Conservation (phyloP, 176 grass and related monocot genomes). For the Luzula sylvatica region DNA sequence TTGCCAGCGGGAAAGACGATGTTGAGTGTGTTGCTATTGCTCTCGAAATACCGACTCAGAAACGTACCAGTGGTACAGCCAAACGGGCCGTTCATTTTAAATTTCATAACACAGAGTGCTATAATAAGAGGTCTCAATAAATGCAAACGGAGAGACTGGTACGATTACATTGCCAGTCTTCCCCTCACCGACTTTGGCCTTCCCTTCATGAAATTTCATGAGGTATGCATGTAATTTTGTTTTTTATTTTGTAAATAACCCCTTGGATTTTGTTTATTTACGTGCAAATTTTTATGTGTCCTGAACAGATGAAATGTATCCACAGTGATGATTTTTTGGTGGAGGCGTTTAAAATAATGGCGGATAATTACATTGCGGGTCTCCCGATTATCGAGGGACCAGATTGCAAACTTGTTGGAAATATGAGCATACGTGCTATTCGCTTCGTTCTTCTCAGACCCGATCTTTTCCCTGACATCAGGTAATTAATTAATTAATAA, state of each 20-base stretch:
- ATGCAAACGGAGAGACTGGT: constrained; percentile 95
- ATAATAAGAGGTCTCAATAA: constrained; percentile 72
- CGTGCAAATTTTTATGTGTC: constrained; percentile 10
- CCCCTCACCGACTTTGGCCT: constrained; percentile 79
- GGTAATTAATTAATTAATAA: constrained; percentile 24
- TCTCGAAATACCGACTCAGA: constrained; percentile 92
- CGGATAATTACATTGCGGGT: constrained; percentile 66
- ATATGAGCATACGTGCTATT: constrained; percentile 69
- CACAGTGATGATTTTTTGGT: constrained; percentile 69
- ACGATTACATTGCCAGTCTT: constrained; percentile 69
- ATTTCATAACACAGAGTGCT: constrained; percentile 87
- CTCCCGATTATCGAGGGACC: constrained; percentile 69
- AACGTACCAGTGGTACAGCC: constrained; percentile 77
- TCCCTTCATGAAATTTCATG: constrained; percentile 81
- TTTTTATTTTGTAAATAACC: constrained; percentile 4
- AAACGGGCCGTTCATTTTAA: constrained; percentile 52
- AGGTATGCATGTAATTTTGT: constrained; percentile 42
- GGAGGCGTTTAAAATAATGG: constrained; percentile 86
- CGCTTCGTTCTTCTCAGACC: constrained; percentile 73
- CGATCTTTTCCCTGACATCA: constrained; percentile 66
- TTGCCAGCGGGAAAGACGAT: constrained; percentile 67
- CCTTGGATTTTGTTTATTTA: neutral
- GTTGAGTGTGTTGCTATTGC: constrained; percentile 76
- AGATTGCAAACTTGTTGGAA: constrained; percentile 59
- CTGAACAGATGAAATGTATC: constrained; percentile 68